Percentiles rank a stretch among this genome's conserved stretches.
Conservation (phyloP, 2,329 filamentous ascomycete genomes). For the Alternaria conjuncta region DNA sequence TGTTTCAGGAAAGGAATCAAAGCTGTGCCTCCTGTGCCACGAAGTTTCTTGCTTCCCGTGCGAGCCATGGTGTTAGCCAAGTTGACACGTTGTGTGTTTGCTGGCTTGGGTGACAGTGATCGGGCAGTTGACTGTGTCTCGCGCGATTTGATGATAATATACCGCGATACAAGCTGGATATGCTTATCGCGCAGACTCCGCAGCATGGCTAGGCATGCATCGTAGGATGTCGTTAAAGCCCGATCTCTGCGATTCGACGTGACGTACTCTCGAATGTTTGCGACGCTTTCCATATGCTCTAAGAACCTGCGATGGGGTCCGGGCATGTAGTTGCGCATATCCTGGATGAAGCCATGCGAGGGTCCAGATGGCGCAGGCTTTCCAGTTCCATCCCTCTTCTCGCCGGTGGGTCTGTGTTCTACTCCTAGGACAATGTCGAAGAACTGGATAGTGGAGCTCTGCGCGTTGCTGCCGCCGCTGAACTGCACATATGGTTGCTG, state of each 20-base stretch:
- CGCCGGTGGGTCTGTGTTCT: slow-evolving; percentile 87
- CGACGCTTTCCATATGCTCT: slow-evolving; percentile 75
- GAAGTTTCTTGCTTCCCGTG: slow-evolving; percentile 65
- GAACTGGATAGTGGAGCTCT: slow-evolving; percentile 96
- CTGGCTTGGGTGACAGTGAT: slow-evolving; percentile 62
- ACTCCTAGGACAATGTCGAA: slow-evolving; percentile 92
- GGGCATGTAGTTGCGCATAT: slow-evolving; percentile 98
- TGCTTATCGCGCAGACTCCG: slow-evolving; percentile 86
- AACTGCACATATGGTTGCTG: slow-evolving; percentile 77
- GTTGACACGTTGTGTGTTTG: slow-evolving; percentile 58
- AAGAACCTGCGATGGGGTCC: slow-evolving; percentile 90
- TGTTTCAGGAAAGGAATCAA: slow-evolving; percentile 97
- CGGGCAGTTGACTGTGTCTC: slow-evolving; percentile 71
- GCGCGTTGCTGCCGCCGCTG: slow-evolving; percentile 93
- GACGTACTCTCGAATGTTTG: slow-evolving; percentile 89
- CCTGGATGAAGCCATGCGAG: slow-evolving; percentile 88
- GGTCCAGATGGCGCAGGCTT: slow-evolving; percentile 55
- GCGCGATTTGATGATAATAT: slow-evolving; percentile 88
- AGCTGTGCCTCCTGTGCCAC: slow-evolving; percentile 90
- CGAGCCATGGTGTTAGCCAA: slow-evolving; percentile 58
- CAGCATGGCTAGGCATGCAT: slow-evolving; percentile 85
- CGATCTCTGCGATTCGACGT: slow-evolving; percentile 66
- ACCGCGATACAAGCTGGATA: slow-evolving; percentile 93
- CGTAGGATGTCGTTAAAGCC: slow-evolving; percentile 79
- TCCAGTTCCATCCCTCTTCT: slow-evolving; percentile 60